Percentiles rank a stretch among this genome's conserved stretches.
Evolutionary conservation across 2,329 filamentous ascomycete species (phyloP).

Genomic region (Orbilia oligospora): DNA sequence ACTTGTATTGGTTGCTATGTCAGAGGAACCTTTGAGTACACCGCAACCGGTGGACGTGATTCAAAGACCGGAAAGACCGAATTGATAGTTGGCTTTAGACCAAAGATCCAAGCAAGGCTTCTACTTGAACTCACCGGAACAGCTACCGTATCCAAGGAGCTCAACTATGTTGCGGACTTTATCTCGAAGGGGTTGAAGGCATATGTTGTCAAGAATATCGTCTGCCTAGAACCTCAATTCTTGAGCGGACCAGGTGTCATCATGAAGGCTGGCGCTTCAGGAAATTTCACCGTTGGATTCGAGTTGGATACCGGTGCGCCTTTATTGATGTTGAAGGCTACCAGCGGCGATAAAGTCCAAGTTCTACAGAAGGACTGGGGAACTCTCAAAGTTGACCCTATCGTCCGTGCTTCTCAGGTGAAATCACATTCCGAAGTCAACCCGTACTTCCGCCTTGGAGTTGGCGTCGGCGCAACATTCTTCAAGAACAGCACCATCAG

Average conservation of each 20-base stretch:
- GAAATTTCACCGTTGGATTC: slow-evolving; percentile 39
- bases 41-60: slow-evolving; percentile 19
- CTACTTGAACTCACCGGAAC: slow-evolving; percentile 20
- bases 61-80: slow-evolving; percentile 15
- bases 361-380: slow-evolving; percentile 2
- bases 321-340: slow-evolving; percentile 9
- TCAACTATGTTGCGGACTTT: slow-evolving; percentile 19
- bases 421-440: slow-evolving; percentile 19
- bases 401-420: background rate
- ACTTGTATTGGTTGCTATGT: slow-evolving; percentile 34
- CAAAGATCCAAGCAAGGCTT: slow-evolving; percentile 33
- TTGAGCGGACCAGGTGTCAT: slow-evolving; percentile 34
- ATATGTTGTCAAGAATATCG: slow-evolving; percentile 16
- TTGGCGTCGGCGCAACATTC: slow-evolving; percentile 32
- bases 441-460: slow-evolving; percentile 36
- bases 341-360: background rate
- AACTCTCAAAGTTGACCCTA: slow-evolving; percentile 3
- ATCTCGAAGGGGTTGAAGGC: background rate
- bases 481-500: slow-evolving; percentile 25
- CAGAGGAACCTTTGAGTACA: slow-evolving; percentile 24
- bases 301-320: slow-evolving; percentile 12
- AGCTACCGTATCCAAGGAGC: slow-evolving; percentile 5
- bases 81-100: slow-evolving; percentile 12
- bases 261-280: slow-evolving; percentile 11
- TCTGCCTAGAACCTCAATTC: slow-evolving; percentile 25